phyloP scores from a whole-genome alignment of 345 rosid species.

The Melaleuca alternifolia region DNA sequence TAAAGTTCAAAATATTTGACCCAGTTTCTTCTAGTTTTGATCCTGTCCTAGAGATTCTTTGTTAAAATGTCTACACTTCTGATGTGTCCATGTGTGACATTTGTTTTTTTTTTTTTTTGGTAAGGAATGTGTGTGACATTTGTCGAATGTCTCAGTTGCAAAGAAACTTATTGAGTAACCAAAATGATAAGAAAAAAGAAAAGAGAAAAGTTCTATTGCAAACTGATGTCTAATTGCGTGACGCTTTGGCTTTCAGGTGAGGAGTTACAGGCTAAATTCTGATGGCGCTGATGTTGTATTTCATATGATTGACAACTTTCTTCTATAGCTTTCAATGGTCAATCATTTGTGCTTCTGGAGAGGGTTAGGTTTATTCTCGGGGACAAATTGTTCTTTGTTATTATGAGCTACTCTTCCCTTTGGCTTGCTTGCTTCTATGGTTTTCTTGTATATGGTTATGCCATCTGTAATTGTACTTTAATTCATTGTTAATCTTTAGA shows the following conservation, averaged over 20 bases:
- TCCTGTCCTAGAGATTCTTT: background rate
- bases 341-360: background rate
- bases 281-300: slow-evolving; percentile 88
- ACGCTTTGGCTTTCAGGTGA: slow-evolving; percentile 44
- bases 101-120: too few relatives aligned
- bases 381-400: background rate
- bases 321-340: slow-evolving; percentile 23
- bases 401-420: background rate
- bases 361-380: background rate
- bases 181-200: background rate
- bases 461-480: background rate
- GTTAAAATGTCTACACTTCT: background rate
- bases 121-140: background rate
- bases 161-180: background rate
- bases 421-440: background rate
- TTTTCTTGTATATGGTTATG: background rate
- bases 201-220: background rate
- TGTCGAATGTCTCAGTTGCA: background rate
- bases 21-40: background rate
- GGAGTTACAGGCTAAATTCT: slow-evolving; percentile 80
- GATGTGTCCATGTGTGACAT: background rate
- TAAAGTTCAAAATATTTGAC: background rate
- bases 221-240: background rate
- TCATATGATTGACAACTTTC: slow-evolving; percentile 86
- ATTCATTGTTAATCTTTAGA: background rate